Evolutionary conservation across 2,329 filamentous ascomycete genomes (phyloP).

Genomic region (Leptographium flavum): DNA sequence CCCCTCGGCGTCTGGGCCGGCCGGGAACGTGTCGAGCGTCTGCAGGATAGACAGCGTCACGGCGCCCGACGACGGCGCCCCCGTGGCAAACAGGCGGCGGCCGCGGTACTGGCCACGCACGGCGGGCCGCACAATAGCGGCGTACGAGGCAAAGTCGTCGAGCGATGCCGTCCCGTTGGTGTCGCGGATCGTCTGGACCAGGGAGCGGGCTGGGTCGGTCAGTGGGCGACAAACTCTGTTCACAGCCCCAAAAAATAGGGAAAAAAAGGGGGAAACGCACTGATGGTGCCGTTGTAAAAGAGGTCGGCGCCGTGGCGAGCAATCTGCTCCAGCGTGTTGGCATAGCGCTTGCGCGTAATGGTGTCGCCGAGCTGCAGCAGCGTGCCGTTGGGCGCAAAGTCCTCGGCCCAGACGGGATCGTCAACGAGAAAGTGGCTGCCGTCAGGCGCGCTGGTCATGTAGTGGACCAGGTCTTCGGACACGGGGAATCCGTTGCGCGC

Average conservation of each 20-base stretch:
- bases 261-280: conserved; percentile 12
- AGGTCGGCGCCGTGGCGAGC: conserved; percentile 44
- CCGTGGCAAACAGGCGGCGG: conserved; percentile 53
- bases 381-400: conserved; percentile 72
- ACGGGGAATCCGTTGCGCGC: conserved; percentile 63
- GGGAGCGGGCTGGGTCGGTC: conserved; percentile 47
- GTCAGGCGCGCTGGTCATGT: conserved; percentile 38
- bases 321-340: conserved; percentile 60
- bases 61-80: conserved; percentile 64
- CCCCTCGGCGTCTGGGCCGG: conserved; percentile 18
- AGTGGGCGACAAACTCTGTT: conserved; percentile 1
- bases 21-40: conserved; percentile 64
- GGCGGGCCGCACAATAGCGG: conserved; percentile 43
- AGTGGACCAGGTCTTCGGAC: conserved; percentile 57
- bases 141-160: conserved; percentile 62
- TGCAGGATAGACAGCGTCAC: conserved; percentile 68
- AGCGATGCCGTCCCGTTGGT: conserved; percentile 76
- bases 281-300: conserved; percentile 23
- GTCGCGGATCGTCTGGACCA: conserved; percentile 52
- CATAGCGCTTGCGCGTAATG: conserved; percentile 71
- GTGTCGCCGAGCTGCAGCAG: conserved; percentile 57
- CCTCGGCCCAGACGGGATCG: conserved; percentile 67
- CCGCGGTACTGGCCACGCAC: conserved; percentile 53
- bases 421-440: conserved; percentile 51
- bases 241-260: not conserved